Base-by-base conservation (phyloP, 352 stramenopile genomes). In the Globisporangium rhizosaccharum region DNA sequence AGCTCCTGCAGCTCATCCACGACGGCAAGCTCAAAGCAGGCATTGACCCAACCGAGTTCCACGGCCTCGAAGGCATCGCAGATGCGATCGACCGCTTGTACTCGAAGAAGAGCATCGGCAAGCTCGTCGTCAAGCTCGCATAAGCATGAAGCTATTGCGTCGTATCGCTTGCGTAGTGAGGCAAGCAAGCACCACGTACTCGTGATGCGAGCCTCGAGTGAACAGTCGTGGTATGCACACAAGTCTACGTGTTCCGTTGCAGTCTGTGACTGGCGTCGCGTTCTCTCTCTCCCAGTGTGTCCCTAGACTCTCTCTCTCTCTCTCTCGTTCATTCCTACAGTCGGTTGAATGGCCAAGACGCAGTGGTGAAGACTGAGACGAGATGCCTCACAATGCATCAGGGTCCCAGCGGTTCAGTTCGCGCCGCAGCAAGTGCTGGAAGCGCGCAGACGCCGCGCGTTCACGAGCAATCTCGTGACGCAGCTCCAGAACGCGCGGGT, bases 391-490 rank as follows among this genome's bases (percentile, higher is more conserved):
- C 33, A 39, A 12, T 8, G 33, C 50, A 30, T 51, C 18, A 33
- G 23, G 6, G 36, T 61, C 54, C 75, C 76, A 88, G 17, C 70
- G 69, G 30, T 65, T 60, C 36, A 92, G 52, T 52, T 86, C 79
- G 30, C 72, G 74, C 9, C 68, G 74, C 10, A 92, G 68, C 66
- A 87, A 79, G 48, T 76, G 76, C 57, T 88, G 73, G 62, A 76
- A 92, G 33, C 72, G 68, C 3, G 74, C 71, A 1, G 76, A 64
- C 4, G 73, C 71, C 3, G 63, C 71, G 20, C 65, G 68, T 30
- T 92, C 78, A 30, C 70, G 79, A 18, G 77, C 63, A 47, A 90
- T 85, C 55, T 83, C 73, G 1, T 80, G 58, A 42, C 73, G 69
- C 5, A 92, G 76, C 26, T 65, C 53, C 55, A 80, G 78, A 18